Evolutionary conservation across 768 basidiomycete genomes (phyloP).

Genomic region (Hygrocybe punicea): DNA sequence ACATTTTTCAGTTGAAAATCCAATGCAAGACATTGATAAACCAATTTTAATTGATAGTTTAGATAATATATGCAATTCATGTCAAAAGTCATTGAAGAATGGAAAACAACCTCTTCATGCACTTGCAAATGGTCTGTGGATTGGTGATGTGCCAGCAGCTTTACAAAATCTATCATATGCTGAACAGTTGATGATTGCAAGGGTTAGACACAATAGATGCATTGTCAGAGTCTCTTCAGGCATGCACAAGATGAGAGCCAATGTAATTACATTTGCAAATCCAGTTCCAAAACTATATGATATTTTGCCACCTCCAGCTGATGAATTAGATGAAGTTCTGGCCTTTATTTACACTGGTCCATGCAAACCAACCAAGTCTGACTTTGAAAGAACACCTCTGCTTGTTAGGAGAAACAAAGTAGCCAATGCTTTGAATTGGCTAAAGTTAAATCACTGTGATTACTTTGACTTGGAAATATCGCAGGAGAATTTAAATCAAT

Average conservation of each 20-base stretch:
- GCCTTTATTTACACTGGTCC: neutral
- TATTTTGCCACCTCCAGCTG: conserved; percentile 16
- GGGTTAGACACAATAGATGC: conserved; percentile 27
- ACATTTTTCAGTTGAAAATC: neutral
- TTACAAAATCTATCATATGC: conserved; percentile 26
- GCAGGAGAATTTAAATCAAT: conserved; percentile 13
- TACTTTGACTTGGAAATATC: conserved; percentile 19
- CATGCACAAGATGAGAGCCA: conserved; percentile 29
- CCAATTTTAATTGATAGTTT: neutral
- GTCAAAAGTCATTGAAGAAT: conserved; percentile 30
- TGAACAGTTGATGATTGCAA: conserved; percentile 30
- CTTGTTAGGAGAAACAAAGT: conserved; percentile 24
- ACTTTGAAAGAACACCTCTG: conserved; percentile 20
- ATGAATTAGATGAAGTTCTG: conserved; percentile 20
- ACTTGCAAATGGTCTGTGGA: conserved; percentile 19
- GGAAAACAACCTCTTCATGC: conserved; percentile 7
- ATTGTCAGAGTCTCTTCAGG: conserved; percentile 31
- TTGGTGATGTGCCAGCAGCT: conserved; percentile 32
- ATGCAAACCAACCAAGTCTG: conserved; percentile 10
- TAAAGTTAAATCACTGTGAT: neutral
- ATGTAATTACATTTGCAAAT: neutral
- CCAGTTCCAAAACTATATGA: conserved; percentile 16
- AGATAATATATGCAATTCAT: conserved; percentile 11
- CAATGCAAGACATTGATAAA: neutral
- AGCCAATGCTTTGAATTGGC: neutral